Base-by-base conservation (phyloP, 1,284 basidiomycete genomes). In the Meira nashicola region DNA sequence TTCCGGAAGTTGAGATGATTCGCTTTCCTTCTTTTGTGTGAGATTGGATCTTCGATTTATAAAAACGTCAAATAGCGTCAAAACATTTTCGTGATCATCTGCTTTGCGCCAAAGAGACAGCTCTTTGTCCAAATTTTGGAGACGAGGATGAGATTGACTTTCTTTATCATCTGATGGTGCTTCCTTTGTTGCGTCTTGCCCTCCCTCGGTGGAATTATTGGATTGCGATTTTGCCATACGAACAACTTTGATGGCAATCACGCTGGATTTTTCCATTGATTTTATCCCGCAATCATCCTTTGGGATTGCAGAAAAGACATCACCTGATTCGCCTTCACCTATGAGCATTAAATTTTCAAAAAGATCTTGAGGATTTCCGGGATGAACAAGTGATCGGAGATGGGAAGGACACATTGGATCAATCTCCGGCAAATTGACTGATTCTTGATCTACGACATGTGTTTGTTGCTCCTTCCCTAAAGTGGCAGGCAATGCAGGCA, bases 291-390 rank as follows among this genome's bases (percentile, higher is more conserved):
- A 44, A 14, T 39, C n/a, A n/a, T 9, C 12, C 48, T 46, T 15
- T 23, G 55, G 49, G 6, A 19, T 37, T 1, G 57, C 41, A 8
- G 57, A 57, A 33, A 17, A 59, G 28, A 73, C 70, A 3, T 71
- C 64, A 1, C 70, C 70, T 21, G 65, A 67, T 41, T 73, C 70
- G 41, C 70, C 70, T 4, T 71, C 69, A 12, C 68, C 70, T 19
- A 73, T 69, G 58, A 71, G 65, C 41, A 66, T 54, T 44, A 72
- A 51, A 40, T 65, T 57, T 28, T 28, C 52, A n/a, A 62, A 59
- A 14, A 44, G 21, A 4, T 17, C 19, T 33, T 49, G 25, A 11
- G 51, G 57, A 11, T 51, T 47, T 2, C 47, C 55, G 1, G 21
- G 12, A 12, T 43, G 55, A 15, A 56, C 17, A 19, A 53, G 11